Percentiles rank a stretch among this genome's conserved stretches.
phyloP scores from a whole-genome alignment of 805 yeast genomes.

The Candida incommunis region DNA sequence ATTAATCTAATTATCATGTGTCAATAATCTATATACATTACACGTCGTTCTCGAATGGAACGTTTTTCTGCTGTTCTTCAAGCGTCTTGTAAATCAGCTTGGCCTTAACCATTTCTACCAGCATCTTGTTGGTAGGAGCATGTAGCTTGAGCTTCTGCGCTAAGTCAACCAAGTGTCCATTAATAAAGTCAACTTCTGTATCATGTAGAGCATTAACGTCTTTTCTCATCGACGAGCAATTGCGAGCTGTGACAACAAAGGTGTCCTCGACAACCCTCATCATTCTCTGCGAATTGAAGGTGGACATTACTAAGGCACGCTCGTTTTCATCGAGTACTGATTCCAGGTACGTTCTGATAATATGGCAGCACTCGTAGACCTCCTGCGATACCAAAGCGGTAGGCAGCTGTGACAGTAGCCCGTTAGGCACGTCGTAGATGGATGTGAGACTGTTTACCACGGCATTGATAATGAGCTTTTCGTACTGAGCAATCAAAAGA shows the following conservation, averaged over 20 bases:
- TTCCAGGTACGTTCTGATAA: constrained; percentile 24
- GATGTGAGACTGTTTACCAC: constrained; percentile 81
- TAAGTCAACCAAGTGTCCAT: constrained; percentile 56
- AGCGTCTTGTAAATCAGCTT: not conserved
- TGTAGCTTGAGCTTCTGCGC: constrained; percentile 29
- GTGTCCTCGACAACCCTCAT: constrained; percentile 26
- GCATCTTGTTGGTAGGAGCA: not conserved
- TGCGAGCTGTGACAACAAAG: constrained; percentile 34
- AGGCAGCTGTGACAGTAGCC: constrained; percentile 40
- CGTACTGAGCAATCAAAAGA: constrained; percentile 46
- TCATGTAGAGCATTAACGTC: constrained; percentile 41
- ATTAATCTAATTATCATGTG: no score
- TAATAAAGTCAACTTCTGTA: constrained; percentile 73
- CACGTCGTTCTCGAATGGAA: not conserved
- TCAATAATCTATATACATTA: not conserved
- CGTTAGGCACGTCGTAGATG: constrained; percentile 61
- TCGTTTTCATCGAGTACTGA: constrained; percentile 10
- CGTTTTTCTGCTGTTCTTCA: not conserved
- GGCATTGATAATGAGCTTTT: constrained; percentile 66
- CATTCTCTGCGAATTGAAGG: constrained; percentile 19
- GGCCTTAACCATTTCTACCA: not conserved
- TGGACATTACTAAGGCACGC: constrained; percentile 2
- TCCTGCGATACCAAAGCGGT: constrained; percentile 26
- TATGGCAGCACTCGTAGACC: constrained; percentile 31
- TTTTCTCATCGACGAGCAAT: constrained; percentile 57